Percentiles rank a stretch among this genome's conserved stretches.
Conservation (phyloP, 257 asterid genomes). For the Fraxinus cuspidata region DNA sequence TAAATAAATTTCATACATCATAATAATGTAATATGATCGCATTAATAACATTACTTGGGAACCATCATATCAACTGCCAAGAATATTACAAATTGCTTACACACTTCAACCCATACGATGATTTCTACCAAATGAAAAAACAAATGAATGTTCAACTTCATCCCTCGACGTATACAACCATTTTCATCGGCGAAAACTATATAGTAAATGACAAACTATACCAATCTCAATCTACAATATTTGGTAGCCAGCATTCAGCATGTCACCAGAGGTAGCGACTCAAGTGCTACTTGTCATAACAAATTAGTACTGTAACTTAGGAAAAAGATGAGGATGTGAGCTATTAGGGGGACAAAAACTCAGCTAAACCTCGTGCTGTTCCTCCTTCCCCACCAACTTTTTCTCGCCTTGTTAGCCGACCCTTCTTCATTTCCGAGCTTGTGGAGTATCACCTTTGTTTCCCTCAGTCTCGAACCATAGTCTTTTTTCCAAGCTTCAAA, state of each 20-base stretch:
- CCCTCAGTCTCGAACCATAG: constrained; percentile 80
- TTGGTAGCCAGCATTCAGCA: neutral
- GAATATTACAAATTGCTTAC: neutral
- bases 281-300: neutral
- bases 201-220: neutral
- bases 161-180: neutral
- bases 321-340: neutral
- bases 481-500: constrained; percentile 97
- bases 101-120: neutral
- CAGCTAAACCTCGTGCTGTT: constrained; percentile 67
- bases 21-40: no score
- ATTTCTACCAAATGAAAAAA: neutral
- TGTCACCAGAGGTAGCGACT: neutral
- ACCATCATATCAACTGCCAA: neutral
- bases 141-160: neutral
- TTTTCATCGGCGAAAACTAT: neutral
- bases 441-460: constrained; percentile 79
- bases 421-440: constrained; percentile 76
- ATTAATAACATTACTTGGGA: no score
- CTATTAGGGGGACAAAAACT: constrained; percentile 8
- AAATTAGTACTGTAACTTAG: neutral
- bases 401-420: constrained; percentile 61
- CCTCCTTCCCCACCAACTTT: constrained; percentile 96
- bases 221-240: neutral
- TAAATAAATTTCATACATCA: no score